These are phyloP conservation scores for Fennellomyces sp. DNA, from an alignment of 371 early-diverging fungal species.

Conservation along the genomic window DNA sequence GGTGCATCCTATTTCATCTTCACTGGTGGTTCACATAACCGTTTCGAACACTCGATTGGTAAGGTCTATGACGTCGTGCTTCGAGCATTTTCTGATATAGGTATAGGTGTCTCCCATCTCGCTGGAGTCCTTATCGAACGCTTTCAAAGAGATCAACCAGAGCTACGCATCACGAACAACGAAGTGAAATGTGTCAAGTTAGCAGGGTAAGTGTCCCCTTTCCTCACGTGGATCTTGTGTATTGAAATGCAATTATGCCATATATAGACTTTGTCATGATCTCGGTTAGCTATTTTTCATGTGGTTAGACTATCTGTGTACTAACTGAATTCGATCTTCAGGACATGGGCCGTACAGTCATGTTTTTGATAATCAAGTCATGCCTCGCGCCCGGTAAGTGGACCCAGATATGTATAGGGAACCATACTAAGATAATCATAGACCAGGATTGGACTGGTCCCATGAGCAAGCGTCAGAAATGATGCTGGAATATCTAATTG, in stretches of 20 bases:
- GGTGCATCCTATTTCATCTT: constrained; percentile 85
- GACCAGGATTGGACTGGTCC: constrained; percentile 78
- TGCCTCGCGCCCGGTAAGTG: constrained; percentile 62
- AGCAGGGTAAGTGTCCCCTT: constrained; percentile 69
- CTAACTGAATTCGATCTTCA: constrained; percentile 9
- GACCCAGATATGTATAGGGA: not conserved
- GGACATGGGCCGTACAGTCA: constrained; percentile 96
- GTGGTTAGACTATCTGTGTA: too few relatives aligned
- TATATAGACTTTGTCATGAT: constrained; percentile 83
- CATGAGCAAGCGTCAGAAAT: constrained; percentile 89
- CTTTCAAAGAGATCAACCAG: constrained; percentile 77
- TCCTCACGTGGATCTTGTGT: too few relatives aligned
- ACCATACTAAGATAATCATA: not conserved
- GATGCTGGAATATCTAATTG: constrained; percentile 88
- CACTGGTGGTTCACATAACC: constrained; percentile 92
- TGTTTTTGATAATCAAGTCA: constrained; percentile 89
- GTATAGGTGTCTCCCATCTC: constrained; percentile 83
- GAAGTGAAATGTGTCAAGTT: constrained; percentile 88
- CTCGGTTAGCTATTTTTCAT: too few relatives aligned
- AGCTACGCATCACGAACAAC: constrained; percentile 73
- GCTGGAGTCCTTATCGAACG: constrained; percentile 76
- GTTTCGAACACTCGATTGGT: constrained; percentile 91
- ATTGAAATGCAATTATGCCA: not conserved
- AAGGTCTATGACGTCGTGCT: constrained; percentile 3
- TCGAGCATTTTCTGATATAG: not conserved